Base-by-base conservation (phyloP, 2,329 filamentous ascomycete genomes). In the Hypoxylon sp. region DNA sequence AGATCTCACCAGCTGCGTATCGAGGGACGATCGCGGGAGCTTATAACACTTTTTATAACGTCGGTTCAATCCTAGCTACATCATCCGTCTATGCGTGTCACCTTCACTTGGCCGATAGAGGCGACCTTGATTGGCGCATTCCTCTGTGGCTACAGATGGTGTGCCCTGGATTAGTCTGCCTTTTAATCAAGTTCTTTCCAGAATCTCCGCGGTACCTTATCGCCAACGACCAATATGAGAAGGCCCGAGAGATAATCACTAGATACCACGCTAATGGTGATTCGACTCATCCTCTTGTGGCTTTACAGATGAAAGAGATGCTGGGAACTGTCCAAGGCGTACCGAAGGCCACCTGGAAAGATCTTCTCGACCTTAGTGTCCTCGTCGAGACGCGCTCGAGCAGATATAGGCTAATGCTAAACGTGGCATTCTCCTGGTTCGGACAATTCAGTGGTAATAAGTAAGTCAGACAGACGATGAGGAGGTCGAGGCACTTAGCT, bases 1-100 rank as follows among this genome's bases (percentile, higher is more conserved):
- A 91, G 74, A 86, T 89, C 59, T 82, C 87, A 0, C 88, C 90
- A 63, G 87, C 89, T 0, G 80, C 83, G 1, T 87, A 87, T 72
- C 84, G 88, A 57, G 88, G 85, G 24, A 82, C 88, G 1, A 80
- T 89, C 19, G 88, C 87, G 0, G 88, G 87, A n/a, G 80, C 87
- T 29, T 82, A 81, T 66, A 83, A 82, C 51, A 82, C 81, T 1
- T 78, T 82, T 47, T 83, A 80, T 70, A 81, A 81, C 24, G 74
- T 83, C 19, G 74, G 77, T 17, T 77, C 77, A 5, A 78, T 78
- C 26, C 60, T 78, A 10, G 76, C 77, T 14, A 78, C 76, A 1
- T 77, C 76, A 8, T 71, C 76, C 8, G 77, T 78, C 14, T 78
- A 78, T 44, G 76, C 71, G 1, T 77, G 76, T 14, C 77, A 78